Percentiles rank a stretch among this genome's conserved stretches.
phyloP scores from a whole-genome alignment of 228 moss, liverwort and hornwort species.

The Sphagnum magellanicum region DNA sequence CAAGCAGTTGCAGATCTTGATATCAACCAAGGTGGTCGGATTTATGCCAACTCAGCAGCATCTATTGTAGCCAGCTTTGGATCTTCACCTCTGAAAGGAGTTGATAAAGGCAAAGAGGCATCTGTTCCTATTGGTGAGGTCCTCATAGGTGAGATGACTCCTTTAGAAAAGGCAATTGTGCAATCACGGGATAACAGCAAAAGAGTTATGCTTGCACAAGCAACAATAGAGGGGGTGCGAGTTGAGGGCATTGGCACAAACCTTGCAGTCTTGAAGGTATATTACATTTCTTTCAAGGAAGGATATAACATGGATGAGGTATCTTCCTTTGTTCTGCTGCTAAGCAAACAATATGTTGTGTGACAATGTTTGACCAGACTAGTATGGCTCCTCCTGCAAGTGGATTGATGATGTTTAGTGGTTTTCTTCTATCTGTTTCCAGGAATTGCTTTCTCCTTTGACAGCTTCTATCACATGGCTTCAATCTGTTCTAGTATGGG shows the following conservation, averaged over 20 bases:
- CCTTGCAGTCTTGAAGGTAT: slow-evolving; percentile 83
- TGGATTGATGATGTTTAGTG: too few species aligned
- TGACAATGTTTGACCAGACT: background rate
- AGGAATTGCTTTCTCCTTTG: slow-evolving; percentile 74
- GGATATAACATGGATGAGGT: too few species aligned
- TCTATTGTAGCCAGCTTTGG: slow-evolving; percentile 47
- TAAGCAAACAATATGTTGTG: background rate
- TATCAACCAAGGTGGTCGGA: slow-evolving; percentile 29
- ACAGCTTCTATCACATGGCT: slow-evolving; percentile 42
- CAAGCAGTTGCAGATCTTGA: slow-evolving; percentile 35
- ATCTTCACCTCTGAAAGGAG: slow-evolving; percentile 49
- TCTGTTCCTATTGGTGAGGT: slow-evolving; percentile 77
- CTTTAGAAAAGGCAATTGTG: slow-evolving; percentile 76
- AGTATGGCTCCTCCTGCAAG: too few species aligned
- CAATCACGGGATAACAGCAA: slow-evolving; percentile 77
- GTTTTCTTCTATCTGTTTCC: background rate
- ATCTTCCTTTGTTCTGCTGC: background rate
- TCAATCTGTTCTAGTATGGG: slow-evolving; percentile 59
- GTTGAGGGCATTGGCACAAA: slow-evolving; percentile 92
- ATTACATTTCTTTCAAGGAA: background rate
- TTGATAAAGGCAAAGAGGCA: slow-evolving; percentile 22
- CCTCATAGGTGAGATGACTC: slow-evolving; percentile 71
- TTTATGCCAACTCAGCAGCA: slow-evolving; percentile 47
- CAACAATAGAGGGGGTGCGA: slow-evolving; percentile 80
- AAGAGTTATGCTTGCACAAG: slow-evolving; percentile 77